Evolutionary conservation across 1,139 yeast genomes (phyloP).

Genomic region (Pichia kudriavzevii): DNA sequence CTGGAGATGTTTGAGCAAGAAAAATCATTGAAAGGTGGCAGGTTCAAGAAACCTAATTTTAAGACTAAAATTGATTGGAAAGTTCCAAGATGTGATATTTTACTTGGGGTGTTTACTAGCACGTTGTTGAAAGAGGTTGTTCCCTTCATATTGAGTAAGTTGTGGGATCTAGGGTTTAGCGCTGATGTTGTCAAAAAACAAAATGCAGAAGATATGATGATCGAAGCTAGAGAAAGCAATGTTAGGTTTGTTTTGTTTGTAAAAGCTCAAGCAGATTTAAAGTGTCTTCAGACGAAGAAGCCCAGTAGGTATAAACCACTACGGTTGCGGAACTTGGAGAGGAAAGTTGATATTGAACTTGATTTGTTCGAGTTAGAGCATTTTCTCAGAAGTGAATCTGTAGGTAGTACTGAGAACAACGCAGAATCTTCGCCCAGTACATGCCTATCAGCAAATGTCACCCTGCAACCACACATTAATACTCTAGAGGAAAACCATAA

Average conservation of each 20-base stretch:
- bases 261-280: constrained; percentile 45
- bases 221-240: constrained; percentile 60
- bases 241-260: constrained; percentile 69
- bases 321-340: constrained; percentile 55
- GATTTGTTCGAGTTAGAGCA: constrained; percentile 57
- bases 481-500: constrained; percentile 38
- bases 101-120: constrained; percentile 61
- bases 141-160: constrained; percentile 47
- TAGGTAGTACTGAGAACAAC: constrained; percentile 3
- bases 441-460: neutral
- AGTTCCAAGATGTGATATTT: constrained; percentile 66
- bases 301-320: constrained; percentile 64
- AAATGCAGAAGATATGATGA: constrained; percentile 62
- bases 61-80: constrained; percentile 35
- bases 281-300: constrained; percentile 20
- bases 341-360: constrained; percentile 60
- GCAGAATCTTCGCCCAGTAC: constrained; percentile 1
- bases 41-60: constrained; percentile 29
- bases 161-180: constrained; percentile 68
- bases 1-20: constrained; percentile 34
- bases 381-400: constrained; percentile 34
- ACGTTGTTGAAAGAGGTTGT: constrained; percentile 50
- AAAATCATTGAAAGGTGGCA: constrained; percentile 21
- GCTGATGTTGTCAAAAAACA: constrained; percentile 56
- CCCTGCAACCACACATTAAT: neutral